Percentiles rank a stretch among this genome's conserved stretches.
These are phyloP conservation scores for Fusarium sp. DNA, from an alignment of 2,329 filamentous ascomycete species.

Conservation along the genomic window DNA sequence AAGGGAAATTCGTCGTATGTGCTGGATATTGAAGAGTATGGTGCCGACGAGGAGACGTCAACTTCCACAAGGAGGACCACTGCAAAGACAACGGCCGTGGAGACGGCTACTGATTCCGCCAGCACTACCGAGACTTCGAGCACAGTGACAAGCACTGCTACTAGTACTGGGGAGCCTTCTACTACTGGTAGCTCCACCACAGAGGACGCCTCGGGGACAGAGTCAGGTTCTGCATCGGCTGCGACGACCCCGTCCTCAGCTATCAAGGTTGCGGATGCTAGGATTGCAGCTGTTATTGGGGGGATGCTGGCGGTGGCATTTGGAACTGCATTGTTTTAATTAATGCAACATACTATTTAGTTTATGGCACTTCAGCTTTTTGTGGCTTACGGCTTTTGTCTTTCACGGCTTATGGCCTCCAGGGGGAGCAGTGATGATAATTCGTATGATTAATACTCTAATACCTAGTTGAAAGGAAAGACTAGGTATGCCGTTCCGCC, in stretches of 20 bases:
- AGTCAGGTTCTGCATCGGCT: constrained; percentile 6
- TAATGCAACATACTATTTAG: background rate
- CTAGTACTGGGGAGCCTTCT: background rate
- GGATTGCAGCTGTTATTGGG: background rate
- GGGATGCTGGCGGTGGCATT: constrained; percentile 2
- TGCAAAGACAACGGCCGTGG: constrained; percentile 8
- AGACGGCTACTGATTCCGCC: background rate
- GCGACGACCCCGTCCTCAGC: constrained; percentile 6
- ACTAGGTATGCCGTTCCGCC: background rate
- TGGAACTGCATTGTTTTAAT: constrained; percentile 1
- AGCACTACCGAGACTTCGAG: background rate
- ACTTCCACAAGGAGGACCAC: constrained; percentile 10
- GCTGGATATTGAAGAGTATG: constrained; percentile 25
- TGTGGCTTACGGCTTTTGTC: background rate
- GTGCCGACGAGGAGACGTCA: constrained; percentile 6
- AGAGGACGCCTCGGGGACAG: background rate
- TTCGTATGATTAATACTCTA: background rate
- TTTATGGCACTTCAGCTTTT: background rate
- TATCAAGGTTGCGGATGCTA: background rate
- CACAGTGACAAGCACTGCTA: background rate
- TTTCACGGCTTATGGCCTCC: background rate
- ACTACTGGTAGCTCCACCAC: background rate
- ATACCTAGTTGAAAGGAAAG: background rate
- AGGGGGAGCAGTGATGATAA: background rate
- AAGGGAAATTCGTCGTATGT: constrained; percentile 22